These are phyloP conservation scores for Saturnispora serradocipensis DNA, from an alignment of 805 yeast species.

Conservation along the genomic window DNA sequence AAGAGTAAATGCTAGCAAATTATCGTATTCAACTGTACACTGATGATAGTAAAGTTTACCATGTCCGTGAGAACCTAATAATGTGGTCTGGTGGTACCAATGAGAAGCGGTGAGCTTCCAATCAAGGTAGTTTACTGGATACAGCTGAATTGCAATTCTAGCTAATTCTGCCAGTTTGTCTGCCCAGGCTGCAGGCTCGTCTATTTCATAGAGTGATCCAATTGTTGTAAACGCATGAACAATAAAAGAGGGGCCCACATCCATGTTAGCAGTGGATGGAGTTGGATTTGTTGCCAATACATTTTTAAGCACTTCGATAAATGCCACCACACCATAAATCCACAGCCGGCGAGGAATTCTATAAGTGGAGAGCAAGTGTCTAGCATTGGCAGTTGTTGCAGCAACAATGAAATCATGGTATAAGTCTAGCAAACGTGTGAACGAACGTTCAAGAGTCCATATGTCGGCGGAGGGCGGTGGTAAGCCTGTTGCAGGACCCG, in stretches of 20 bases:
- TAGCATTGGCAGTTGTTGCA: constrained; percentile 43
- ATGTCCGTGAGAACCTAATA: constrained; percentile 68
- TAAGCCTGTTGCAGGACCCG: background rate
- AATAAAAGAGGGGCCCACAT: constrained; percentile 33
- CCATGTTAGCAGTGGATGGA: constrained; percentile 1
- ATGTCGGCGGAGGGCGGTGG: constrained; percentile 31
- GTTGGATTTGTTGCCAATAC: constrained; percentile 37
- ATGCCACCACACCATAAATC: constrained; percentile 81
- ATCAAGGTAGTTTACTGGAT: constrained; percentile 70
- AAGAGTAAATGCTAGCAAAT: constrained; percentile 68
- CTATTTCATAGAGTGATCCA: constrained; percentile 29
- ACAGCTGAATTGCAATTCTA: constrained; percentile 79
- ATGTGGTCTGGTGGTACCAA: constrained; percentile 64
- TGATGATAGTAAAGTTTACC: constrained; percentile 83
- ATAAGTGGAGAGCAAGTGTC: constrained; percentile 66
- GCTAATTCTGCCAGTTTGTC: constrained; percentile 82
- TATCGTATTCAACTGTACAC: constrained; percentile 76
- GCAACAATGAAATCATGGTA: constrained; percentile 48
- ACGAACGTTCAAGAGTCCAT: constrained; percentile 65
- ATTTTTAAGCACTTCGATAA: constrained; percentile 66
- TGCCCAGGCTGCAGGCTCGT: constrained; percentile 50
- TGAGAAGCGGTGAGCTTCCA: constrained; percentile 79
- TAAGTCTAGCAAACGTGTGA: constrained; percentile 55
- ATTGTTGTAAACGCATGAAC: constrained; percentile 64
- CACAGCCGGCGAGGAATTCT: constrained; percentile 73